Evolutionary conservation across 2,329 filamentous ascomycete species (phyloP).

Genomic region (Neofusicoccum parvum): DNA sequence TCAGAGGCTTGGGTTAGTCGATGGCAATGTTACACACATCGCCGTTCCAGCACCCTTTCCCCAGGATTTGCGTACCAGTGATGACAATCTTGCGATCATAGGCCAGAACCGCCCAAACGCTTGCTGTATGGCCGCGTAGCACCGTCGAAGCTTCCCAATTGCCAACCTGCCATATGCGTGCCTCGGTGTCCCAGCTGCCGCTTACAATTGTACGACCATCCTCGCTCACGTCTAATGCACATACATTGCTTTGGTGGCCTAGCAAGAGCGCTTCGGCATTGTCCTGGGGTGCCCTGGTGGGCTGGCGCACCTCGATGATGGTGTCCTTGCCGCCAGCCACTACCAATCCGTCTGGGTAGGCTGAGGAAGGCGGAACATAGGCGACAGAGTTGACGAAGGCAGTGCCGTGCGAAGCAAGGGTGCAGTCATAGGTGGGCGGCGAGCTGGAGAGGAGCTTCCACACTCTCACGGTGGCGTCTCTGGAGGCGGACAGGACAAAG

Average conservation of each 20-base stretch:
- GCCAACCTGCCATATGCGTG: conserved; percentile 80
- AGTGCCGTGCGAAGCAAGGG: conserved; percentile 76
- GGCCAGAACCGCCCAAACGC: conserved; percentile 89
- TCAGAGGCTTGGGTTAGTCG: conserved; percentile 16
- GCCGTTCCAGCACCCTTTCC: neutral
- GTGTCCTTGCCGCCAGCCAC: conserved; percentile 89
- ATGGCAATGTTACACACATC: conserved; percentile 10
- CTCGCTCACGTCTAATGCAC: conserved; percentile 77
- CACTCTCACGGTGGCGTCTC: conserved; percentile 85
- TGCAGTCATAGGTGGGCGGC: conserved; percentile 73
- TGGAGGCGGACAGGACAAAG: conserved; percentile 79
- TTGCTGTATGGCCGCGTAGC: conserved; percentile 75
- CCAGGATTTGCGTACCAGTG: conserved; percentile 55
- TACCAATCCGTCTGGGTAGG: conserved; percentile 76
- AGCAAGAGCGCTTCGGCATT: conserved; percentile 84
- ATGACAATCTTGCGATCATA: conserved; percentile 79
- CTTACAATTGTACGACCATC: conserved; percentile 78
- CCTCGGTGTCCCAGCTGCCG: conserved; percentile 90
- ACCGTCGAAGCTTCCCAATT: conserved; percentile 78
- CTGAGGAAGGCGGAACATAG: conserved; percentile 69
- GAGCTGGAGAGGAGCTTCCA: conserved; percentile 72
- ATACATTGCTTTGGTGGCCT: conserved; percentile 86
- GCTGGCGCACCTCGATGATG: conserved; percentile 85
- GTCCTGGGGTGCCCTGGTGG: conserved; percentile 66
- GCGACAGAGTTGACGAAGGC: conserved; percentile 87